Conservation (phyloP, 306 rosid genomes). For the Delonix regia region DNA sequence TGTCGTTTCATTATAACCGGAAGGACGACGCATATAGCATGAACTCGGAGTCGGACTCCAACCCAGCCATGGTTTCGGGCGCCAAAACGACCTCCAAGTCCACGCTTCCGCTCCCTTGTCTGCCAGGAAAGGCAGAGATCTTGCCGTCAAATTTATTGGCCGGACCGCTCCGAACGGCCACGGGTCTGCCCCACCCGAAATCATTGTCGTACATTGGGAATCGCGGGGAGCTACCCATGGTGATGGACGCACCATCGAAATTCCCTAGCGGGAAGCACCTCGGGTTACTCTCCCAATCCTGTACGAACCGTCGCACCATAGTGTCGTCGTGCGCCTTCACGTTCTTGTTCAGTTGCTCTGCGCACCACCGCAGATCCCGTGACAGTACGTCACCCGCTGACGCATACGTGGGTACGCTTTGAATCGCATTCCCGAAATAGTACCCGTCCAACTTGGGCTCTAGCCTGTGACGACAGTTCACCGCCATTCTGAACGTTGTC, state of each 20-base stretch:
- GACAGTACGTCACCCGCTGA: constrained; percentile 51
- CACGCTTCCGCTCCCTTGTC: constrained; percentile 60
- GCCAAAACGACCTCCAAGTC: constrained; percentile 82
- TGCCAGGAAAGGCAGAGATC: constrained; percentile 79
- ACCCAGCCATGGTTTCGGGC: constrained; percentile 63
- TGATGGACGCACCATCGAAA: constrained; percentile 72
- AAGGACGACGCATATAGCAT: constrained; percentile 57
- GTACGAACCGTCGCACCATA: constrained; percentile 55
- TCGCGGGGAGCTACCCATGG: constrained; percentile 89
- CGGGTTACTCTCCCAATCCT: constrained; percentile 77
- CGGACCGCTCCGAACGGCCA: constrained; percentile 74
- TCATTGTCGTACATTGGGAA: constrained; percentile 95
- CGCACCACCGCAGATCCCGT: constrained; percentile 69
- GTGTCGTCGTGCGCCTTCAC: constrained; percentile 64
- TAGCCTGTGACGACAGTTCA: constrained; percentile 70
- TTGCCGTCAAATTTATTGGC: constrained; percentile 91
- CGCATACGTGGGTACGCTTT: constrained; percentile 58
- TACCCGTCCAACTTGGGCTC: constrained; percentile 61
- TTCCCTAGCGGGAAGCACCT: constrained; percentile 72
- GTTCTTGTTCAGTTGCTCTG: constrained; percentile 63
- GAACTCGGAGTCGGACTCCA: constrained; percentile 76
- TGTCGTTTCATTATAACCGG: background rate
- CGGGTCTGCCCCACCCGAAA: constrained; percentile 89
- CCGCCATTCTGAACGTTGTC: constrained; percentile 86
- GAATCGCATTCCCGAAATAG: constrained; percentile 92